Percentiles rank a stretch among this genome's conserved stretches.
These are phyloP conservation scores for Aspergillus conjunctus DNA, from an alignment of 495 filamentous ascomycete species.

Conservation along the genomic window DNA sequence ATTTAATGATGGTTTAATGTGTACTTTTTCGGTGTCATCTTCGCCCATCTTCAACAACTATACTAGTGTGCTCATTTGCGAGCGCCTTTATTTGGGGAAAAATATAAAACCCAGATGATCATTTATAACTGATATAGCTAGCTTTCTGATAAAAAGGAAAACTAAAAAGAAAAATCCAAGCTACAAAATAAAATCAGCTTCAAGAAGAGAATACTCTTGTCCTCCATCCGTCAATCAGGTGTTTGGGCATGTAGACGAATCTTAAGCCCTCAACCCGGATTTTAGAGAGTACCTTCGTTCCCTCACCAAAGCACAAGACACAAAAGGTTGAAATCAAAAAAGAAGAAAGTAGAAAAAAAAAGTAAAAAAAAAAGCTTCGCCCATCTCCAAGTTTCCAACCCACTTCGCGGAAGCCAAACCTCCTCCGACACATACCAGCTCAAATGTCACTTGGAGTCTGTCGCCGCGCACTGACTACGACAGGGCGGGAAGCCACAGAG, in stretches of 20 bases:
- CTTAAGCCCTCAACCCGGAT: neutral
- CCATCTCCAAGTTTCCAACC: neutral
- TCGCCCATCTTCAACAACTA: constrained; percentile 15
- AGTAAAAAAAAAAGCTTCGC: neutral
- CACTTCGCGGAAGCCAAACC: neutral
- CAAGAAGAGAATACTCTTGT: neutral
- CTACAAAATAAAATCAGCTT: neutral
- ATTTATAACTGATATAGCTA: constrained; percentile 19
- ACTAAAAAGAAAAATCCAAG: constrained; percentile 13
- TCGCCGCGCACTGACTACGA: neutral
- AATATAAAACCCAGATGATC: constrained; percentile 10
- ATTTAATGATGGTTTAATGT: constrained; percentile 30
- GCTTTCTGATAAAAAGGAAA: constrained; percentile 17
- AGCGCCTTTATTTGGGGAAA: neutral
- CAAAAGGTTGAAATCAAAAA: neutral
- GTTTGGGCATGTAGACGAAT: neutral
- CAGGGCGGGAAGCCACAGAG: constrained; percentile 4
- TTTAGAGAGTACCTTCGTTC: neutral
- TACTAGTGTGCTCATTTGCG: constrained; percentile 6
- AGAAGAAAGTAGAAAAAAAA: constrained; percentile 1
- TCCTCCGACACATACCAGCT: neutral
- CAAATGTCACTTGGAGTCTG: neutral
- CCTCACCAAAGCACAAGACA: neutral
- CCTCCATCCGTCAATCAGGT: neutral
- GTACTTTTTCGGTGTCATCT: constrained; percentile 14